Conservation (phyloP, 129 eudicot genomes). For the Flaveria brownii region DNA sequence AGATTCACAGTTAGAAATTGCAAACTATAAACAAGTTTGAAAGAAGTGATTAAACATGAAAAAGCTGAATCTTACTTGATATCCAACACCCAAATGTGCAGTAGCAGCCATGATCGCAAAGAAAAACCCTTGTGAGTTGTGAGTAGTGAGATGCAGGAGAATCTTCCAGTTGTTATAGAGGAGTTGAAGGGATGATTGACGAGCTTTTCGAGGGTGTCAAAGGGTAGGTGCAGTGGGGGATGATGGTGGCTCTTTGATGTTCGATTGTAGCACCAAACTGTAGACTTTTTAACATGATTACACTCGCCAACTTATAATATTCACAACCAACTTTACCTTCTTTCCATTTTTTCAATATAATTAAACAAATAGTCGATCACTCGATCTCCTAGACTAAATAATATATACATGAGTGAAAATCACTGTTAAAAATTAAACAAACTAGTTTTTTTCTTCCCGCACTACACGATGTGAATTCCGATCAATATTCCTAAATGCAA, state of each 20-base stretch:
- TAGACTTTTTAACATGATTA: no score
- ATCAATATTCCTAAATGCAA: no score
- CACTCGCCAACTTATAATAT: no score
- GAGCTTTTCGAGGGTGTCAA: conserved; percentile 34
- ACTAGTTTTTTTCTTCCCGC: no score
- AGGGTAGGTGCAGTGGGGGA: conserved; percentile 1
- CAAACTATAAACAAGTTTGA: not conserved
- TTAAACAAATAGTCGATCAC: no score
- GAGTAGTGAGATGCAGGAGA: not conserved
- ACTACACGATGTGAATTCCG: no score
- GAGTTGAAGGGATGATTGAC: not conserved
- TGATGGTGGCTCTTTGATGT: conserved; percentile 16
- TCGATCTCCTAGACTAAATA: no score
- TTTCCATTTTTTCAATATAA: no score
- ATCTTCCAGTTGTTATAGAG: not conserved
- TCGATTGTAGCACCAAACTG: not conserved
- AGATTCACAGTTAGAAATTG: not conserved
- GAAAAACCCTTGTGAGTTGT: not conserved
- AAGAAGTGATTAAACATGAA: not conserved
- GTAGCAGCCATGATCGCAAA: conserved; percentile 37
- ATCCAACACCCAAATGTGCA: conserved; percentile 21
- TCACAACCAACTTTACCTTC: no score
- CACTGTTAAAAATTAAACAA: no score
- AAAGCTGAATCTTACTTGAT: conserved; percentile 15
- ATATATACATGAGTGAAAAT: no score